Evolutionary conservation across 1,284 basidiomycete species (phyloP), one percentile per base, ranked within the genome.

Genomic region (Prillingera fragicola): DNA sequence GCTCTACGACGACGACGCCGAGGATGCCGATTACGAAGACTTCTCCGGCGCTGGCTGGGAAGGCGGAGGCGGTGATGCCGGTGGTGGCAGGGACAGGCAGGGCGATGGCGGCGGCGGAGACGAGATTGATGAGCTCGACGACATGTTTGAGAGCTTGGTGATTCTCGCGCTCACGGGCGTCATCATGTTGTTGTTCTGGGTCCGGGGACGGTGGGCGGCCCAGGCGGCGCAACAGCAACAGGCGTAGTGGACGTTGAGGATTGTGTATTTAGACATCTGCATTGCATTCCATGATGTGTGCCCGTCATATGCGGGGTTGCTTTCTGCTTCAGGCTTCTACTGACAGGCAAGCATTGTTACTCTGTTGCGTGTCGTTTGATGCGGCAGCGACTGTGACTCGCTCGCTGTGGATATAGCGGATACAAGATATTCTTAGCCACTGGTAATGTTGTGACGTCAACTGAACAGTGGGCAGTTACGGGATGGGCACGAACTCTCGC

Each of bases 101-200:
- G 14, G 26, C 31, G 41, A 28, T 6, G 42, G 44, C 18, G 41
- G 19, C 6, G 49, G 26, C 19, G 44, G 48, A 7, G 55, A 56
- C n/a, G 47, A 38, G 28, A 41, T 47, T 21, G 45, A 54, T 35
- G 49, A 55, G 18, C 44, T 49, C 13, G 58, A 59, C 22, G 60
- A 64, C 32, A 18, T 64, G 9, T 15, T 63, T 13, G 63, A 67
- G 47, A 62, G 55, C 24, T 27, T 59, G 9, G 33, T 66, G 21
- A 55, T 67, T 2, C 23, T 63, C 10, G 54, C 12, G 27, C 27
- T 47, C 18, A 45, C 43, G n/a, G 49, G 34, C 2, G 21, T 47
- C 8, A 51, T 53, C 38, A 45, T 52, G 45, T 23, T 39, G 5
- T 40, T 52, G 15, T 38, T 52, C 28, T 52, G 50, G 50, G 28